A percentile compares a stretch with the other conserved stretches of the same genome.
Evolutionary conservation across 1,139 yeast species (phyloP).

Genomic region (Yamadazyma blattariae): DNA sequence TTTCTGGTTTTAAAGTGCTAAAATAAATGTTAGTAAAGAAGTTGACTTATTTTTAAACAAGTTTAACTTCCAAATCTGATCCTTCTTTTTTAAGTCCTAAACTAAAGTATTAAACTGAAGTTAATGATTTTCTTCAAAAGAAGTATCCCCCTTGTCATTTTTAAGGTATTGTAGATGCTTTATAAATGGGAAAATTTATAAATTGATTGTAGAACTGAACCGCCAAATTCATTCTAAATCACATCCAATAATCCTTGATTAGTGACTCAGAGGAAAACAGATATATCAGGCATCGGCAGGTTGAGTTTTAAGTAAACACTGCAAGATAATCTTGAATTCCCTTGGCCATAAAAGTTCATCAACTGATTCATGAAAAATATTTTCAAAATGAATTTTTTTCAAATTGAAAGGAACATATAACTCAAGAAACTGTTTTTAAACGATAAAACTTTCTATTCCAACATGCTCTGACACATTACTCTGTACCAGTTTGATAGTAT

Average conservation of each 20-base stretch:
- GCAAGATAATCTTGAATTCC: slow-evolving; percentile 49
- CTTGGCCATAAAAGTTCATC: slow-evolving; percentile 25
- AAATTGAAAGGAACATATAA: no score
- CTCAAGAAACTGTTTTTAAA: no score
- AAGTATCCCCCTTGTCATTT: slow-evolving; percentile 4
- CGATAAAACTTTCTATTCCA: no score
- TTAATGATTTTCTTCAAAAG: no score
- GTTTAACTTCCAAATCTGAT: background rate
- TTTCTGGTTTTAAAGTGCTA: slow-evolving; percentile 76
- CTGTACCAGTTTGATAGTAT: background rate
- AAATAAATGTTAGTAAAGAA: slow-evolving; percentile 1
- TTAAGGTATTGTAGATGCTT: slow-evolving; percentile 14
- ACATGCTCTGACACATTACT: no score
- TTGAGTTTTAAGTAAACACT: slow-evolving; percentile 28
- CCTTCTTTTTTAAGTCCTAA: no score
- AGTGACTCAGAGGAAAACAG: slow-evolving; percentile 48
- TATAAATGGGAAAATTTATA: slow-evolving; percentile 25
- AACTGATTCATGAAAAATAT: no score
- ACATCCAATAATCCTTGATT: slow-evolving; percentile 19
- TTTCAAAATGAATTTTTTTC: no score
- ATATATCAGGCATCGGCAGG: slow-evolving; percentile 48
- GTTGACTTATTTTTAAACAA: no score
- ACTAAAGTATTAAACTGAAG: no score
- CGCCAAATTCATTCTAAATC: slow-evolving; percentile 44
- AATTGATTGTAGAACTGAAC: slow-evolving; percentile 40